A percentile compares a stretch with the other conserved stretches of the same genome.
Evolutionary conservation across 345 rosid species (phyloP).

Genomic region (Litchi chinensis): DNA sequence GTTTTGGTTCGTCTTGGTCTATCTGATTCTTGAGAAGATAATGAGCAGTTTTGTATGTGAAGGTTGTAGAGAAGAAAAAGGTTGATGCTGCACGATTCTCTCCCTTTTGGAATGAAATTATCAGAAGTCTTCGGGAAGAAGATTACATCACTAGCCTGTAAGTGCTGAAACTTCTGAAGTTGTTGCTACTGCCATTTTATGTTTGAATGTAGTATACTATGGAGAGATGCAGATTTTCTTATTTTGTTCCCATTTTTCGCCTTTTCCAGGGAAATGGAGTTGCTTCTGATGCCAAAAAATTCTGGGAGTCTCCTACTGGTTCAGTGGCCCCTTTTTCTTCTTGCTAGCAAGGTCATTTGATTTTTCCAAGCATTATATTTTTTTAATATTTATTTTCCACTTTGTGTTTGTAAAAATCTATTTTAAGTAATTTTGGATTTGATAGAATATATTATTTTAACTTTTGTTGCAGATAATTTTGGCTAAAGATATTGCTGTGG

Average conservation of each 20-base stretch:
- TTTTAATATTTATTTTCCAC: background rate
- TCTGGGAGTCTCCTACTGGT: slow-evolving; percentile 77
- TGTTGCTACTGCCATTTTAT: slow-evolving; percentile 14
- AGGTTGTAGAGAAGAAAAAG: slow-evolving; percentile 66
- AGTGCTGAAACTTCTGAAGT: slow-evolving; percentile 38
- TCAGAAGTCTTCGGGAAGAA: slow-evolving; percentile 86
- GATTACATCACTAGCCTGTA: slow-evolving; percentile 83
- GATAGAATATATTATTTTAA: background rate
- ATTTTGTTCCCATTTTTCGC: background rate
- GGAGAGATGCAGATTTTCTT: slow-evolving; percentile 9
- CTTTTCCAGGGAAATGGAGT: slow-evolving; percentile 75
- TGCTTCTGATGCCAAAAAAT: slow-evolving; percentile 95
- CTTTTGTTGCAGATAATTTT: slow-evolving; percentile 60
- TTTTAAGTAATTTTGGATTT: background rate
- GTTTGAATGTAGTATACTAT: background rate
- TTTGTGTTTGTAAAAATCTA: background rate
- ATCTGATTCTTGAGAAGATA: slow-evolving; percentile 2
- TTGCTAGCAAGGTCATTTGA: slow-evolving; percentile 85
- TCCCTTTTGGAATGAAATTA: slow-evolving; percentile 96
- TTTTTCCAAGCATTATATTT: slow-evolving; percentile 4
- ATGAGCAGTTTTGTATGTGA: slow-evolving; percentile 24
- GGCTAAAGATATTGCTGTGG: slow-evolving; percentile 90
- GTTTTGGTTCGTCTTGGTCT: background rate
- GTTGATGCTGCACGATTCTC: slow-evolving; percentile 84
- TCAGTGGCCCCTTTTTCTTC: slow-evolving; percentile 99